Percentiles rank a stretch among this genome's conserved stretches.
These are phyloP conservation scores for Aureobasidium mangrovei DNA, from an alignment of 2,329 filamentous ascomycete species.

Conservation along the genomic window DNA sequence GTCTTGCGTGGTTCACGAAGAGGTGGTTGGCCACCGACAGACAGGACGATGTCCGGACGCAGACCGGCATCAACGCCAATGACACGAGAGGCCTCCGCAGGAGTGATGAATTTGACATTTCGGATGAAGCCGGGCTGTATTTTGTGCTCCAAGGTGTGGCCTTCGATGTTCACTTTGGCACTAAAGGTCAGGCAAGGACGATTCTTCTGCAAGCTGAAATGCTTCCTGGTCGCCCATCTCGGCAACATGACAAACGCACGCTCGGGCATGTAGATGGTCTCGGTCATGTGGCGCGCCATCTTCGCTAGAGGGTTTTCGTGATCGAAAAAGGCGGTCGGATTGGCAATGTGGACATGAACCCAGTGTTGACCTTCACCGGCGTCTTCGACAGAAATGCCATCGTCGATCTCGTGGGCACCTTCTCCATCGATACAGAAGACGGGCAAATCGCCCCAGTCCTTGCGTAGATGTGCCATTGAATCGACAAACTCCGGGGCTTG, in stretches of 20 bases:
- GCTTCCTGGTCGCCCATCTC: constrained; percentile 35
- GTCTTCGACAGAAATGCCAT: constrained; percentile 63
- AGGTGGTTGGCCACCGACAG: constrained; percentile 28
- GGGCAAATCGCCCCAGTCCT: constrained; percentile 49
- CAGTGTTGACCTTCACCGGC: constrained; percentile 46
- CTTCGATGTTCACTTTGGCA: constrained; percentile 43
- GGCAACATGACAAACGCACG: constrained; percentile 50
- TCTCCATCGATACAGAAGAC: constrained; percentile 67
- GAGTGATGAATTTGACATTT: constrained; percentile 48
- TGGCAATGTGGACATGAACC: constrained; percentile 71
- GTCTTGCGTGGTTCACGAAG: constrained; percentile 16
- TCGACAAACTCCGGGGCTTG: constrained; percentile 37
- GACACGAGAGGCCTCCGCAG: constrained; percentile 26
- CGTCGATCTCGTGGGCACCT: constrained; percentile 63
- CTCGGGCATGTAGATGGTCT: constrained; percentile 51
- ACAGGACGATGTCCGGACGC: constrained; percentile 19
- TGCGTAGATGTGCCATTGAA: constrained; percentile 48
- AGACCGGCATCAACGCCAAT: constrained; percentile 15
- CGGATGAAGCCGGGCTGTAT: constrained; percentile 45
- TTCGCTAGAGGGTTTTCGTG: constrained; percentile 50
- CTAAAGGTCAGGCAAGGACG: constrained; percentile 55
- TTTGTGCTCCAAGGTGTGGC: constrained; percentile 46
- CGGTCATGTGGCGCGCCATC: constrained; percentile 51
- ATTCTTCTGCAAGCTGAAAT: constrained; percentile 46
- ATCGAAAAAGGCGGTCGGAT: constrained; percentile 62